Evolutionary conservation across 768 basidiomycete species (phyloP).

Genomic region (Basidioascus undulatus): DNA sequence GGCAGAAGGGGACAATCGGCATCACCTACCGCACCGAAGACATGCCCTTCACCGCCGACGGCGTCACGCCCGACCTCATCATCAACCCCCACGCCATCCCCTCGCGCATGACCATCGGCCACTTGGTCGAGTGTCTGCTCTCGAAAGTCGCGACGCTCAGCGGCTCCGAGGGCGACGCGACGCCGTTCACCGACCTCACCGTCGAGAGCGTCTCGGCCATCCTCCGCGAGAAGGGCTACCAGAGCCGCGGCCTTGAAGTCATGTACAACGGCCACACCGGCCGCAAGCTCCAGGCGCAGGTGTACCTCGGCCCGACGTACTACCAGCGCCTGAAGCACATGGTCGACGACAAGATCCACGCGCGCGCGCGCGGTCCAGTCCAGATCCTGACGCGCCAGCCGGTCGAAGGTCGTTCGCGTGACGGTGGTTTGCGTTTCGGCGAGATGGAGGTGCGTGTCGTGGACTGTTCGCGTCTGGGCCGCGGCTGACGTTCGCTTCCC

Average conservation of each 20-base stretch:
- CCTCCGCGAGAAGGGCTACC: constrained; percentile 72
- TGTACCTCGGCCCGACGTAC: constrained; percentile 96
- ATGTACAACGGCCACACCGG: constrained; percentile 99
- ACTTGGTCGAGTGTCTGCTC: constrained; percentile 91
- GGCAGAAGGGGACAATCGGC: constrained; percentile 98
- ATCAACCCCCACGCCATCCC: constrained; percentile 99
- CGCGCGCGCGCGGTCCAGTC: constrained; percentile 84
- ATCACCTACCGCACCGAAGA: constrained; percentile 99
- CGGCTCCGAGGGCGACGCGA: constrained; percentile 93
- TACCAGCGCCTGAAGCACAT: constrained; percentile 98
- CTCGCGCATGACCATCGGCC: constrained; percentile 99
- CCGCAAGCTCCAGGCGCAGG: constrained; percentile 88
- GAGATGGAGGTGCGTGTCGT: constrained; percentile 57
- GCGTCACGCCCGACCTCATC: constrained; percentile 86
- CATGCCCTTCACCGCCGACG: constrained; percentile 96
- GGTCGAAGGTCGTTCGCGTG: constrained; percentile 93
- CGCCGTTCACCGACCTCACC: constrained; percentile 92
- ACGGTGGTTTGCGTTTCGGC: constrained; percentile 96
- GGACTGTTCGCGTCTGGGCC: not conserved
- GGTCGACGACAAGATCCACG: constrained; percentile 99
- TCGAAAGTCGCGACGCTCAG: constrained; percentile 90
- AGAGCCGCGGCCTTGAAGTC: constrained; percentile 85
- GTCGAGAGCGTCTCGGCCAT: constrained; percentile 93
- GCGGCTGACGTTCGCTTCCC: not conserved
- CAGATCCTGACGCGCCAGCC: constrained; percentile 95